phyloP scores from a whole-genome alignment of 2,329 filamentous ascomycete genomes.

The Pleomassaria siparia region DNA sequence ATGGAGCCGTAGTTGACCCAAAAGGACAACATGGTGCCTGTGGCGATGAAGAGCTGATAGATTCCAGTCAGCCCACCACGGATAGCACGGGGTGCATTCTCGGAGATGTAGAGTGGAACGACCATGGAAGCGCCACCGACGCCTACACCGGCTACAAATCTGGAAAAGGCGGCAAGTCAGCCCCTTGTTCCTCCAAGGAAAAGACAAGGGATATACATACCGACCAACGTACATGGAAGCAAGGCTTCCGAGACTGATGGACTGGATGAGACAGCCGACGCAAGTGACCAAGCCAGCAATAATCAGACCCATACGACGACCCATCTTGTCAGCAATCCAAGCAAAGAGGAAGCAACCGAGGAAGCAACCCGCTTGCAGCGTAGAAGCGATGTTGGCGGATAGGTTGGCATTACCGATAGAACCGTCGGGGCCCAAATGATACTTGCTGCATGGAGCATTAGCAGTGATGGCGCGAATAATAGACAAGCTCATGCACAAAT shows the following conservation, averaged over 20 bases:
- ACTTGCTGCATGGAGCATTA: conserved; percentile 47
- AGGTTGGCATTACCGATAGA: conserved; percentile 54
- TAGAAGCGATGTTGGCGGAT: conserved; percentile 70
- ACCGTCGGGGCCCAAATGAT: conserved; percentile 49
- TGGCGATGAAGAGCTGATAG: conserved; percentile 61
- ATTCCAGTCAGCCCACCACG: conserved; percentile 62
- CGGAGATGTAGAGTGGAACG: conserved; percentile 62
- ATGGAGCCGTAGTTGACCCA: conserved; percentile 58
- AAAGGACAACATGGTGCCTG: conserved; percentile 55
- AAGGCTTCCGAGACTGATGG: conserved; percentile 61
- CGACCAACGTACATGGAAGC: conserved; percentile 67
- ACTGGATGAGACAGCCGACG: conserved; percentile 66
- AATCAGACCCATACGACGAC: conserved; percentile 59
- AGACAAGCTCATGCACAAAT: no score
- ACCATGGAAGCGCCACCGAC: conserved; percentile 58
- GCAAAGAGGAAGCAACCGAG: conserved; percentile 62
- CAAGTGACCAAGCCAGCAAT: conserved; percentile 59
- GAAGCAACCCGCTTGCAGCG: conserved; percentile 69
- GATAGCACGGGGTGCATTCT: conserved; percentile 61
- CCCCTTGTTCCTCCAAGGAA: neutral
- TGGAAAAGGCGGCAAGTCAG: conserved; percentile 9
- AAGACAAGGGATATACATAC: conserved; percentile 34
- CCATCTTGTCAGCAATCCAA: conserved; percentile 57
- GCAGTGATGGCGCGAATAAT: neutral
- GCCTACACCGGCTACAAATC: conserved; percentile 57